Conservation (phyloP, 2,329 filamentous ascomycete species). For the Colletotrichum graminicola region DNA sequence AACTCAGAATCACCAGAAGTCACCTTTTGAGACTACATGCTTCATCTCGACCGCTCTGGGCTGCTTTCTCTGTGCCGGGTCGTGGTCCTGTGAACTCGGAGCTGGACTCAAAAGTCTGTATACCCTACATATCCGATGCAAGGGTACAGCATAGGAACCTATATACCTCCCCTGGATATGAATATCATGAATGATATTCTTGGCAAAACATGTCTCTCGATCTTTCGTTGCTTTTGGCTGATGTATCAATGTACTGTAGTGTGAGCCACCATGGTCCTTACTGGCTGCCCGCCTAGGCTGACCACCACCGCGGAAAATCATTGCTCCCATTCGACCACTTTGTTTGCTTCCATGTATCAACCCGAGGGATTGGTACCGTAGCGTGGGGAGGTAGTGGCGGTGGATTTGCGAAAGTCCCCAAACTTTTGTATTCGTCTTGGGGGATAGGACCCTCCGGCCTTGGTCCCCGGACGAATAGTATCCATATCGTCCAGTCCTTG, state of each 20-base stretch:
- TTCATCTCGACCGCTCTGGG: too few relatives aligned
- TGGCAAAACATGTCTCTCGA: neutral
- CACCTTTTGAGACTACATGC: neutral
- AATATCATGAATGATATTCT: neutral
- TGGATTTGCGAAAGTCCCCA: neutral
- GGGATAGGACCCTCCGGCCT: neutral
- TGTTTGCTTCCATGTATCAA: constrained; percentile 3
- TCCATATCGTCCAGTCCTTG: neutral
- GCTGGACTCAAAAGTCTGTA: neutral
- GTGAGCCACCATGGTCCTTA: neutral
- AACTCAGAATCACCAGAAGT: neutral
- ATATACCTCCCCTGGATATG: neutral
- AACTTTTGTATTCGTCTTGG: neutral
- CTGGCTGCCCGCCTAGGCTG: neutral
- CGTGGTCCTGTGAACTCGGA: neutral
- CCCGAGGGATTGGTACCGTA: neutral
- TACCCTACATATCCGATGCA: neutral
- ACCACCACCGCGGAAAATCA: neutral
- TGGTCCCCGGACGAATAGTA: neutral
- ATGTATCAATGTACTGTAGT: neutral
- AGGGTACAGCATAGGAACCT: too few relatives aligned
- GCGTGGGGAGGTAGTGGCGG: neutral
- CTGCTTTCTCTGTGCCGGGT: neutral
- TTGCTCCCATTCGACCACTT: neutral
- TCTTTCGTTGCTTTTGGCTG: neutral